These are phyloP conservation scores for Xenoacremonium recifei DNA, from an alignment of 2,329 filamentous ascomycete genomes.

Conservation along the genomic window DNA sequence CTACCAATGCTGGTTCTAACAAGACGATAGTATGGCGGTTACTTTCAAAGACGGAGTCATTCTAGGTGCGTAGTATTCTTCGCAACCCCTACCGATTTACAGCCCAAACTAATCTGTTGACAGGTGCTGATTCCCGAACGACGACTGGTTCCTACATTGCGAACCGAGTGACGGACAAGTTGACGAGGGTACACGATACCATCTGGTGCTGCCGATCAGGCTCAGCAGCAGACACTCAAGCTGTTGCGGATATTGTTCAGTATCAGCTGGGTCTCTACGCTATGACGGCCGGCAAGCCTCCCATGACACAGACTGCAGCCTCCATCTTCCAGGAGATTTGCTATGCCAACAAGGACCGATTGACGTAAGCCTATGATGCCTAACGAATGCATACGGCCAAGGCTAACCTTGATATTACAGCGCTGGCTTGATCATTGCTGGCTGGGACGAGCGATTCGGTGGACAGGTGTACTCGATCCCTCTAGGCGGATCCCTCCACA, in stretches of 20 bases:
- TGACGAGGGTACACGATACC: conserved; percentile 96
- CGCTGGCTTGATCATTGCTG: conserved; percentile 97
- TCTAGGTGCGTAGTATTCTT: conserved; percentile 55
- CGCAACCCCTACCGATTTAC: too few species aligned
- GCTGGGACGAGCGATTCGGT: conserved; percentile 91
- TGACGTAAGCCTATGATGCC: conserved; percentile 80
- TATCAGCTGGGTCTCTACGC: conserved; percentile 94
- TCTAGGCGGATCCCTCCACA: conserved; percentile 93
- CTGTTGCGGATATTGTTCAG: conserved; percentile 95
- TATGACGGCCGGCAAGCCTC: conserved; percentile 83
- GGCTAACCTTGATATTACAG: conserved; percentile 42
- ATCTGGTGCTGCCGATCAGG: conserved; percentile 99
- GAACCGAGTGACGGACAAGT: conserved; percentile 98
- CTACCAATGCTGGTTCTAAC: conserved; percentile 27
- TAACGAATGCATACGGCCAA: background rate
- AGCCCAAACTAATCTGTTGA: background rate
- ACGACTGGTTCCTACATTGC: conserved; percentile 98
- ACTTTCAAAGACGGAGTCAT: conserved; percentile 99
- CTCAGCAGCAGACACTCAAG: conserved; percentile 95
- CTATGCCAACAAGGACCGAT: conserved; percentile 92
- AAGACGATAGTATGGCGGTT: conserved; percentile 78
- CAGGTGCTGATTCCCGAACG: conserved; percentile 91
- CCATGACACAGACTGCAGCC: conserved; percentile 92
- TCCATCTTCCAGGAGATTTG: conserved; percentile 97
- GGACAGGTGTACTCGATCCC: conserved; percentile 98